Percentiles rank a stretch among this genome's conserved stretches.
Conservation (phyloP, 208 protist genomes). For the Crithidia brevicula region DNA sequence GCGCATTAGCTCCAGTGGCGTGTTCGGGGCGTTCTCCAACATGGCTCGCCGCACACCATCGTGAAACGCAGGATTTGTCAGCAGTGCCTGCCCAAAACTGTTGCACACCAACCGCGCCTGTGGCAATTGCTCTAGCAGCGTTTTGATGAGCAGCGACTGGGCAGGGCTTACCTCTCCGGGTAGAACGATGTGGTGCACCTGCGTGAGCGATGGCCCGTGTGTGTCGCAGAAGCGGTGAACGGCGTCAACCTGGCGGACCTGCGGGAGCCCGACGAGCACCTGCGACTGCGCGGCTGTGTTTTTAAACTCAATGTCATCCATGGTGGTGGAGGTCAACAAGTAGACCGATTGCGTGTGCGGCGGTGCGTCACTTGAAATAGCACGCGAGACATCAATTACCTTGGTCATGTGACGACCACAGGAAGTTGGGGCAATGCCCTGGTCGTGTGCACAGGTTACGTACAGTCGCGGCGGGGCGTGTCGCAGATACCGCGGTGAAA, state of each 20-base stretch:
- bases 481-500: conserved; percentile 54
- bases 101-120: conserved; percentile 56
- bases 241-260: conserved; percentile 35
- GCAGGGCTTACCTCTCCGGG: conserved; percentile 50
- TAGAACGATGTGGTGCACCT: conserved; percentile 56
- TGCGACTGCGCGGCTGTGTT: conserved; percentile 32
- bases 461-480: conserved; percentile 73
- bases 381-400: conserved; percentile 52
- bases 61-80: conserved; percentile 76
- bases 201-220: conserved; percentile 35
- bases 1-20: conserved; percentile 17
- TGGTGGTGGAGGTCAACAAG: conserved; percentile 54
- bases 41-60: conserved; percentile 51
- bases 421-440: not conserved
- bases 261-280: conserved; percentile 67
- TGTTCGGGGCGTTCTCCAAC: conserved; percentile 40
- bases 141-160: conserved; percentile 36
- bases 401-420: conserved; percentile 59
- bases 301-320: conserved; percentile 52
- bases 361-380: conserved; percentile 10
- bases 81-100: conserved; percentile 51
- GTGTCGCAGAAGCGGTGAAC: conserved; percentile 49
- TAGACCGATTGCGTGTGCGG: conserved; percentile 65
- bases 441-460: conserved; percentile 56
- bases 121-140: conserved; percentile 44